Evolutionary conservation across 805 yeast genomes (phyloP), one percentile per base, ranked within the genome.

Genomic region (Ogataea kodamae): DNA sequence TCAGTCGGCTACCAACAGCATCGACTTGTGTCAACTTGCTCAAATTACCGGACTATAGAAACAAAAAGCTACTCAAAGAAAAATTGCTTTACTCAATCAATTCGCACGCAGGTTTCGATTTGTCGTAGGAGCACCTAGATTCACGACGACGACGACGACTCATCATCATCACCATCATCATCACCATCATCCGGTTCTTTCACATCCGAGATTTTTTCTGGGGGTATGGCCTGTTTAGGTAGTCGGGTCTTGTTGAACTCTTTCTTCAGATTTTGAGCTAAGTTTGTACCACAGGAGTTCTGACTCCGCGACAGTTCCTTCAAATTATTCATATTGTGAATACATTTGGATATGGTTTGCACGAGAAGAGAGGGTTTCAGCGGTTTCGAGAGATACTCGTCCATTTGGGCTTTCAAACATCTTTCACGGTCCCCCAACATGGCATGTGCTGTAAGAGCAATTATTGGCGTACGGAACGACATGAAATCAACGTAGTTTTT

Each of bases 341-440:
- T 82, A 50, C 92, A 84, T 56, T 84, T 85, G 43, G 80, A 78
- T 39, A 86, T 85, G 5, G 95, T 86, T 60, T 86, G 95, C 54
- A 85, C 76, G 54, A 86, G 65, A 39, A 86, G 64, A 43, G 82
- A 78, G 1, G 95, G 95, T 53, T 86, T 87, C 59, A 86, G 67
- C 1, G 96, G 96, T 57, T 86, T 86, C 8, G 92, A 81, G 29
- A 86, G 73, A 54, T 87, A 86, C 55, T 87, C 96, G 59, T 86
- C 95, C 96, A 86, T 86, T 43, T 88, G 94, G 24, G 88, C 88
- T 42, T 83, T 83, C 59, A 86, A 65, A 40, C 95, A 85, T 49
- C 82, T 71, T 54, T 86, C 96, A 32, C 95, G 67, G 59, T 87
- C 95, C 29, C 95, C 96, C 64, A 86, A 68, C 96, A 86, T 87